Base-by-base conservation (phyloP, 2,329 filamentous ascomycete species). In the Aspergillus persii region DNA sequence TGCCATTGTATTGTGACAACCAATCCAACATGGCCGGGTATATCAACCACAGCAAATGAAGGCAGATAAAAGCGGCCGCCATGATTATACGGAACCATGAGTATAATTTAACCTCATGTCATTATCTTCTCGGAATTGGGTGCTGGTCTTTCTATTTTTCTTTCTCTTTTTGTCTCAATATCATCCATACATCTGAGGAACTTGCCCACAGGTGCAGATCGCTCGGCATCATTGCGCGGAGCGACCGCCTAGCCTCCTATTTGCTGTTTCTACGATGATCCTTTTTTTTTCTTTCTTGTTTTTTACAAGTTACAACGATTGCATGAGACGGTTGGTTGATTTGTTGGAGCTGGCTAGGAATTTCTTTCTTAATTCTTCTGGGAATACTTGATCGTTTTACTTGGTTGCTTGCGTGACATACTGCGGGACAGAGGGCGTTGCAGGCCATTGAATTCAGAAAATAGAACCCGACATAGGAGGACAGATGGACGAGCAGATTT, bases 11-110 rank as follows among this genome's bases (percentile, higher is more conserved):
- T 27, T 31, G 49, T 30, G 15, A 31, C 44, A 11, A 48, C 57
- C 49, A 50, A 61, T 59, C 15, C 39, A 49, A 30, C 46, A 41
- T 44, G 41, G n/a, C 55, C 50, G 61, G 61, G 57, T 29, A 54
- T 54, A 58, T 36, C 41, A 50, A 7, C 58, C 56, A 27, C 56
- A 53, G 51, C 58, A 53, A 62, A 61, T 61, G 58, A 47, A 29
- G 49, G 60, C 41, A 27, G 39, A 39, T 61, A 56, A 47, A 29
- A 46, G 60, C 41, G 29, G 39, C 41, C 50, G 44, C 41, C 39
- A 12, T 27, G 3, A 39, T 18, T 11, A 5, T 7, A 53, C 50
- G 31, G 12, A 39, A 11, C 44, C 44, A 47, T 23, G 44, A 47
- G 44, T 47, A 9, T 47, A 47, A 23, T 11, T 8, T 15, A 47